Percentiles rank a stretch among this genome's conserved stretches.
These are phyloP conservation scores for Capsicum rhomboideum DNA, from an alignment of 257 asterid species.

Conservation along the genomic window DNA sequence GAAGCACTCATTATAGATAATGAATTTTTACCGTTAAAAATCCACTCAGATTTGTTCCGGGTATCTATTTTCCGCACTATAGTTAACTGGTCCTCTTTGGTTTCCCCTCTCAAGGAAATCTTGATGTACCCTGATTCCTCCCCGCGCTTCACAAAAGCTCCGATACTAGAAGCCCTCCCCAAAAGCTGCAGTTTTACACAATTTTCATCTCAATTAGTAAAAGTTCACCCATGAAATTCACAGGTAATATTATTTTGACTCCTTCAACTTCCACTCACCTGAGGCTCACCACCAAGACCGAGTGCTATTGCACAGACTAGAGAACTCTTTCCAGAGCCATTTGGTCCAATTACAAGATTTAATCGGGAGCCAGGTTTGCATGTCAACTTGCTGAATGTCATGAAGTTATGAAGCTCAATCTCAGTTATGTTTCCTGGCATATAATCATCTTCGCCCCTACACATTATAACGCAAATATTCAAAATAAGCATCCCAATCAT, in stretches of 20 bases:
- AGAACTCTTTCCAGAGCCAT: constrained; percentile 97
- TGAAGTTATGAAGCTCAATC: constrained; percentile 81
- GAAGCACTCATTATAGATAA: neutral
- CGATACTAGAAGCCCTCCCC: constrained; percentile 89
- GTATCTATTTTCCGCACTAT: constrained; percentile 67
- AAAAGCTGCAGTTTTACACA: constrained; percentile 48
- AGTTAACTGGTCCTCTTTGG: constrained; percentile 34
- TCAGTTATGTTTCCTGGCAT: constrained; percentile 72
- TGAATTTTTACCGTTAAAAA: constrained; percentile 58
- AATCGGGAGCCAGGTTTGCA: constrained; percentile 76
- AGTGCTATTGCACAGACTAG: constrained; percentile 95
- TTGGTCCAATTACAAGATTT: constrained; percentile 93
- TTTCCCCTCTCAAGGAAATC: constrained; percentile 68
- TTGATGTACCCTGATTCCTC: constrained; percentile 74
- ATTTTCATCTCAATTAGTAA: constrained; percentile 8
- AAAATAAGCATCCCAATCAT: neutral
- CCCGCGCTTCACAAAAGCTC: constrained; percentile 92
- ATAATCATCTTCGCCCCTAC: constrained; percentile 80
- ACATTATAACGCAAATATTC: neutral
- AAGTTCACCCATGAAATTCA: constrained; percentile 3
- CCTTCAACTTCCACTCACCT: constrained; percentile 28
- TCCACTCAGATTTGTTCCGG: constrained; percentile 86
- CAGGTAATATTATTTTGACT: neutral
- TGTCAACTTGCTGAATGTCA: constrained; percentile 70
- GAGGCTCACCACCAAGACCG: constrained; percentile 95